Base-by-base conservation (phyloP, 805 yeast genomes). In the Starmerella khaoyaiensis region DNA sequence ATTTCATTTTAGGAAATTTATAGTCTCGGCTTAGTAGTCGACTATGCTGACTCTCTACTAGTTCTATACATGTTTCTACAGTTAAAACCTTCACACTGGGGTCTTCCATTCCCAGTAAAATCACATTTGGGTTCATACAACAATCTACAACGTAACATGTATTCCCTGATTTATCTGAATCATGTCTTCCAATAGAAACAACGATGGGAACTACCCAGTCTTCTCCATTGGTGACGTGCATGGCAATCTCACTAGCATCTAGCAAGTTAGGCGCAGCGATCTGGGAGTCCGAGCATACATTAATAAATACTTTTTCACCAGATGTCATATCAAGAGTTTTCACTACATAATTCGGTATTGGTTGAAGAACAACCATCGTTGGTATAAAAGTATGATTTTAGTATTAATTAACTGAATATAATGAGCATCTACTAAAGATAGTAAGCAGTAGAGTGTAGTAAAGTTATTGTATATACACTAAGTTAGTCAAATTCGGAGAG, bases 131-230 rank as follows among this genome's bases (percentile, higher is more conserved):
- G 52, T 81, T 74, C 40, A 83, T 69, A 33, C 86, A 74, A 56
- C 95, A 84, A 55, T 84, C 95, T 49, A 72, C 72, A 1, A 81
- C 84, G 29, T 68, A 59, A 29, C 84, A 72, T 12, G 61, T 55
- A 3, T 60, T 56, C 1, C 93, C 93, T 49, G 54, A 53, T 42
- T 84, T 84, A 55, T 86, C 95, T 11, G 42, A 53, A 31, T 69
- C 77, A 6, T 49, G 48, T 10, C 75, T 52, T 33, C 68, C 70
- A 0, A 67, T 63, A 0, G 87, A 74, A 0, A 81, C 72, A 1
- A 79, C 68, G 2, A 86, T 72, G 1, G 95, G 95, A 2, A 83
- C 76, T 41, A 79, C 84, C 94, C 94, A 84, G 50, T 77, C 65
- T 50, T 75, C 75, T 25, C 71, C 72, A 57, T 75, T 70, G 17